Percentiles rank a stretch among this genome's conserved stretches.
These are phyloP conservation scores for Trametes pubescens DNA, from an alignment of 1,284 basidiomycete species.

Conservation along the genomic window DNA sequence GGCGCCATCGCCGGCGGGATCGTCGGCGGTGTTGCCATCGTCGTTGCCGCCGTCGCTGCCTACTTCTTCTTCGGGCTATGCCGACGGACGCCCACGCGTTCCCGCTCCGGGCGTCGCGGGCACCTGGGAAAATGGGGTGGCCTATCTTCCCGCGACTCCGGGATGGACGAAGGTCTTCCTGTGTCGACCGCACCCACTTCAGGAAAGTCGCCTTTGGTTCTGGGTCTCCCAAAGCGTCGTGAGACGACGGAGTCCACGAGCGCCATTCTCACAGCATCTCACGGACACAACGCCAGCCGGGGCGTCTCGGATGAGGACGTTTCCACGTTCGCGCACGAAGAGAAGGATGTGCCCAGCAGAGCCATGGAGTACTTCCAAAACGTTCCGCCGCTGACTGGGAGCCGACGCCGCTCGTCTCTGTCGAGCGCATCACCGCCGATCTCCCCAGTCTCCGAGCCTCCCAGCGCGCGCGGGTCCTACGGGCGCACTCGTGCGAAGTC, in stretches of 20 bases:
- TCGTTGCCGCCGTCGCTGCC: constrained; percentile 27
- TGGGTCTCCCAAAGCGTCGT: constrained; percentile 16
- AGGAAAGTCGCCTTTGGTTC: constrained; percentile 14
- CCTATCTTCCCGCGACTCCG: constrained; percentile 39
- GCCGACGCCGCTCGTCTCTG: constrained; percentile 24
- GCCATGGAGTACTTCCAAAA: constrained; percentile 27
- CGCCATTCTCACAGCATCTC: constrained; percentile 27
- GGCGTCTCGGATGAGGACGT: constrained; percentile 38
- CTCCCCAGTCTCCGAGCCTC: constrained; percentile 19
- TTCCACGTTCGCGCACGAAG: constrained; percentile 36
- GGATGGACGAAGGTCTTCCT: constrained; percentile 28
- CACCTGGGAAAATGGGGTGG: constrained; percentile 37
- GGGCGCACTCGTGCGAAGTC: constrained; percentile 29
- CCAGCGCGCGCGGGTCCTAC: constrained; percentile 17
- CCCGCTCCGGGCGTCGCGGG: constrained; percentile 22
- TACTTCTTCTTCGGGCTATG: constrained; percentile 40
- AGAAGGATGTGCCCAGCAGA: constrained; percentile 20
- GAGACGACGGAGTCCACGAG: constrained; percentile 28
- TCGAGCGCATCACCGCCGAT: constrained; percentile 23
- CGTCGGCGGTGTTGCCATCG: neutral
- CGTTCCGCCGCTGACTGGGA: constrained; percentile 27
- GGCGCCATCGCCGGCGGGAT: neutral
- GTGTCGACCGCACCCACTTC: constrained; percentile 15
- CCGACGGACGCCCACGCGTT: constrained; percentile 30
- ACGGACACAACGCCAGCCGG: constrained; percentile 26